Conservation (phyloP, 345 rosid species). For the Anacardium occidentale region DNA sequence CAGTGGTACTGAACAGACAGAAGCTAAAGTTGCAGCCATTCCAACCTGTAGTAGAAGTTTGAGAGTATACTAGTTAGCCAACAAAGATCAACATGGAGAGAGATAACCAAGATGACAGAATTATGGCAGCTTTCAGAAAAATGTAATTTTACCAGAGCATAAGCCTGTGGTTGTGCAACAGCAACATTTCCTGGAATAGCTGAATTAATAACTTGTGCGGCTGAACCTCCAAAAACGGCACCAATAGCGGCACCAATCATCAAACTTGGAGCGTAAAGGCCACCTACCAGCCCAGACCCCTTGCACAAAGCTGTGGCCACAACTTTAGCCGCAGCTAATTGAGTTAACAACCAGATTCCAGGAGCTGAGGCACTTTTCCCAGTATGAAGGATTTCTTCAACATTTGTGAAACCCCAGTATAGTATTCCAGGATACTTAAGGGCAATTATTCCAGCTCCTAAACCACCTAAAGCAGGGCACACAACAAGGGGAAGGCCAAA, state of each 20-base stretch:
- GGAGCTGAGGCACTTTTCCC: conserved; percentile 98
- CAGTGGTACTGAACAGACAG: conserved; percentile 97
- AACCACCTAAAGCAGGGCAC: conserved; percentile 95
- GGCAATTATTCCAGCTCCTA: conserved; percentile 96
- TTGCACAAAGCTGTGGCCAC: conserved; percentile 93
- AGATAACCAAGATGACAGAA: background rate
- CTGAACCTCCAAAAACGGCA: conserved; percentile 97
- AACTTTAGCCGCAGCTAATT: conserved; percentile 92
- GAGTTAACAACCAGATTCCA: conserved; percentile 91
- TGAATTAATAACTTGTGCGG: conserved; percentile 81
- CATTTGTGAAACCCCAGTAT: conserved; percentile 98
- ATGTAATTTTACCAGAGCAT: conserved; percentile 69
- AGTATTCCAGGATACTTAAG: conserved; percentile 95
- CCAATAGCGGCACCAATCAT: conserved; percentile 99
- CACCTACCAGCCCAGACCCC: conserved; percentile 98
- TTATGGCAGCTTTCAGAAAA: no score
- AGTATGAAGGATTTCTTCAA: conserved; percentile 92
- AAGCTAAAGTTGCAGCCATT: conserved; percentile 98
- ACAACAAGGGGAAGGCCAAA: conserved; percentile 87
- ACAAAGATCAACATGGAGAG: background rate
- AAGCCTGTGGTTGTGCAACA: conserved; percentile 98
- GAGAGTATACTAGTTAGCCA: conserved; percentile 21
- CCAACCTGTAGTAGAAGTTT: conserved; percentile 67
- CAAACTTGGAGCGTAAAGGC: conserved; percentile 95
- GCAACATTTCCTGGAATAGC: conserved; percentile 98